Evolutionary conservation across 1,139 yeast species (phyloP).

Genomic region (Lodderomyces theae): DNA sequence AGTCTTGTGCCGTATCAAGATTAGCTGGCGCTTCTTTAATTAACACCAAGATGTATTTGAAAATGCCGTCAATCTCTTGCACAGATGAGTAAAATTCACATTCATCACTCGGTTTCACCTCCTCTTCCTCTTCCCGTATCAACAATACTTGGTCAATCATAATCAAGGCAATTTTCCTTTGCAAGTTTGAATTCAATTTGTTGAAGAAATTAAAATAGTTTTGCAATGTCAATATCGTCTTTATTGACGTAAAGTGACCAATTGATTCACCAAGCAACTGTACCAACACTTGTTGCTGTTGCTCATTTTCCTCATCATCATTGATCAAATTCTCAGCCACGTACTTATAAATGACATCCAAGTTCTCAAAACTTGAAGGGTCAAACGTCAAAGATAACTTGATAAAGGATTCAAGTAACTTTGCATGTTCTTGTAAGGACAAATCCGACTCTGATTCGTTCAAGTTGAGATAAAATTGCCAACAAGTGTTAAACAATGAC

Average conservation of each 20-base stretch:
- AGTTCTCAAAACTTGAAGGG: conserved; percentile 56
- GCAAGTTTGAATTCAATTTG: conserved; percentile 29
- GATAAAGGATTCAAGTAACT: conserved; percentile 62
- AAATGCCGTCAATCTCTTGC: conserved; percentile 44
- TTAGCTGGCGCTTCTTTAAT: conserved; percentile 30
- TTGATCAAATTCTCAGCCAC: conserved; percentile 47
- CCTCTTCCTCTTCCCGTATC: conserved; percentile 7
- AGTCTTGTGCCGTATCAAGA: conserved; percentile 33
- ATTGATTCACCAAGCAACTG: conserved; percentile 60
- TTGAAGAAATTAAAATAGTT: conserved; percentile 43
- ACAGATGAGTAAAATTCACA: conserved; percentile 20
- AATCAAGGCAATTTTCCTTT: conserved; percentile 40
- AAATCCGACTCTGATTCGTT: conserved; percentile 60
- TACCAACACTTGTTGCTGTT: conserved; percentile 41
- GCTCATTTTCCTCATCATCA: neutral
- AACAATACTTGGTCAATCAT: conserved; percentile 39
- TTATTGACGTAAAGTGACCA: conserved; percentile 34
- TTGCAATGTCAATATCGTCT: conserved; percentile 29
- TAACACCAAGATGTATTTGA: conserved; percentile 41
- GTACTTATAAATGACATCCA: conserved; percentile 60
- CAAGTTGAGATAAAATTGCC: conserved; percentile 59
- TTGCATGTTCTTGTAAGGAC: conserved; percentile 61
- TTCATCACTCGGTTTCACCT: conserved; percentile 9
- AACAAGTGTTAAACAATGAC: conserved; percentile 56
- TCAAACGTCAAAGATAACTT: conserved; percentile 66